Percentiles rank a stretch among this genome's conserved stretches.
Evolutionary conservation across 257 asterid species (phyloP).

Genomic region (Nicotiana benthamiana): DNA sequence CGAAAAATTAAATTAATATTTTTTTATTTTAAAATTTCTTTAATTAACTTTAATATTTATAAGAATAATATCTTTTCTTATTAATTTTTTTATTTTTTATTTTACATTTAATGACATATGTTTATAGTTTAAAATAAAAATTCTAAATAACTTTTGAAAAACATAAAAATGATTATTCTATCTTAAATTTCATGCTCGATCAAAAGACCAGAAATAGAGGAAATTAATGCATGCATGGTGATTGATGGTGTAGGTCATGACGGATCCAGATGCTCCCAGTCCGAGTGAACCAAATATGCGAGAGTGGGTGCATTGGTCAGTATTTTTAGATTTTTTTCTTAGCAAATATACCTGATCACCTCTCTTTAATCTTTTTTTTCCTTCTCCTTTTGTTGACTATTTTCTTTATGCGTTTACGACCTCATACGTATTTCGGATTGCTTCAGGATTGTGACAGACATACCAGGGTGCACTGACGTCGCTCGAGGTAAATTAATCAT

Average conservation of each 20-base stretch:
- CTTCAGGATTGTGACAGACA: constrained; percentile 65
- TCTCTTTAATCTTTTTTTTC: neutral
- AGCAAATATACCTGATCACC: neutral
- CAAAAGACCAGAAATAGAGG: too few species aligned
- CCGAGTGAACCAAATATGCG: constrained; percentile 71
- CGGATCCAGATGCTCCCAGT: constrained; percentile 81
- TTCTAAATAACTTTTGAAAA: too few species aligned
- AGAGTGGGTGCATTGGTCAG: constrained; percentile 64
- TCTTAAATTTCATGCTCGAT: too few species aligned
- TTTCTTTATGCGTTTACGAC: neutral
- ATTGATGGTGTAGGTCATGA: constrained; percentile 40
- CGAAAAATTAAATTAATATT: too few species aligned
- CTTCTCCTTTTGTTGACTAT: neutral
- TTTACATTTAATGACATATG: too few species aligned
- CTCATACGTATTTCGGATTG: neutral
- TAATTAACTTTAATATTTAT: too few species aligned
- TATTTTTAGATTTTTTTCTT: too few species aligned
- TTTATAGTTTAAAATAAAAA: too few species aligned
- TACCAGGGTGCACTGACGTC: constrained; percentile 51
- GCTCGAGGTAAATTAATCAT: constrained; percentile 30
- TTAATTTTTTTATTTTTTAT: too few species aligned
- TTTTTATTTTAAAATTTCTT: too few species aligned
- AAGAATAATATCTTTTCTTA: too few species aligned
- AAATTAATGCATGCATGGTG: neutral
- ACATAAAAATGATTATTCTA: too few species aligned